Evolutionary conservation across 2,329 filamentous ascomycete species (phyloP).

Genomic region (Macrophomina phaseolina): DNA sequence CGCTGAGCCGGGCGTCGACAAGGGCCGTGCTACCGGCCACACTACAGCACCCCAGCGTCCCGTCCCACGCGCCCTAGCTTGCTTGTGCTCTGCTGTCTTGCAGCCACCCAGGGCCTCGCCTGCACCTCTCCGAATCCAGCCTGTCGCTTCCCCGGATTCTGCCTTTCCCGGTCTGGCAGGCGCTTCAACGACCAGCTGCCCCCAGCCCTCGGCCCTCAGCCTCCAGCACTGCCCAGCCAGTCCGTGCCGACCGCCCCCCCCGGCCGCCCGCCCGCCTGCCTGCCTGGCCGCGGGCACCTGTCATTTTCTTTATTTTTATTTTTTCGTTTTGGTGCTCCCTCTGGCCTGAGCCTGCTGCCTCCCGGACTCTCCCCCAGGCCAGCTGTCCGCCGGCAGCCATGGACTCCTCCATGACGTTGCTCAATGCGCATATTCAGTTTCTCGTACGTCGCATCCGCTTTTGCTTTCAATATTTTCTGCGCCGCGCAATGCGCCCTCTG

Average conservation of each 20-base stretch:
- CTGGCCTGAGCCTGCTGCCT: slow-evolving; percentile 9
- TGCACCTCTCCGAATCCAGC: slow-evolving; percentile 23
- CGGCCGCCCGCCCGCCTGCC: not conserved
- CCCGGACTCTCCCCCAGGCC: not conserved
- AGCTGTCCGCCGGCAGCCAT: slow-evolving; percentile 35
- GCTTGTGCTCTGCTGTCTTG: slow-evolving; percentile 23
- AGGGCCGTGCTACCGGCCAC: slow-evolving; percentile 13
- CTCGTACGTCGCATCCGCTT: slow-evolving; percentile 46
- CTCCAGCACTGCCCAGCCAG: not conserved
- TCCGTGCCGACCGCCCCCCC: not conserved
- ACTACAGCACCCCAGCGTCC: not conserved
- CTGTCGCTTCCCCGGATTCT: slow-evolving; percentile 24
- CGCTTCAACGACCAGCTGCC: not conserved
- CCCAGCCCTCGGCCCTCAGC: not conserved
- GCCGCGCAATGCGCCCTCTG: slow-evolving; percentile 13
- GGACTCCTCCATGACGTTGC: slow-evolving; percentile 52
- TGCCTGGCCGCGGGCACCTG: not conserved
- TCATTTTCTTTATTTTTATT: not conserved
- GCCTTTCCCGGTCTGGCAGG: slow-evolving; percentile 15
- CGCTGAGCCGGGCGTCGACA: slow-evolving; percentile 37
- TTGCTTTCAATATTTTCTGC: slow-evolving; percentile 26
- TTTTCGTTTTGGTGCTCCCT: too few species aligned
- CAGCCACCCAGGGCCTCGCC: not conserved
- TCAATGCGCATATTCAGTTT: slow-evolving; percentile 57
- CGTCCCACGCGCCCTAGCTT: slow-evolving; percentile 14